Evolutionary conservation across 805 yeast genomes (phyloP).

Genomic region (Wickerhamomyces ciferrii): DNA sequence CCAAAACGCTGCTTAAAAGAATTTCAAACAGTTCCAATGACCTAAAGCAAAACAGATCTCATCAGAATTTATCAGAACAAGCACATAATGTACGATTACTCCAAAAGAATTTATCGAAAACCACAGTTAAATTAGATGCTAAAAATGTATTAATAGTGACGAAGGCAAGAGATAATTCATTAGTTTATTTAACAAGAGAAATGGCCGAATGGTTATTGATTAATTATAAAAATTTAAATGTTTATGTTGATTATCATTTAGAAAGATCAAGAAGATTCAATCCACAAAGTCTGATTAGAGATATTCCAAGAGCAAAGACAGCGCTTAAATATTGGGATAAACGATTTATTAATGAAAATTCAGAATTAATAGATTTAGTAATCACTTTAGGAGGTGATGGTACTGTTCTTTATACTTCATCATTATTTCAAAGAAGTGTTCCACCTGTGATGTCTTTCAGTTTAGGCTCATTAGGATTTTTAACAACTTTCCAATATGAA

Average conservation of each 20-base stretch:
- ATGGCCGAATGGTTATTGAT: constrained; percentile 70
- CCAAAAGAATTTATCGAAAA: constrained; percentile 64
- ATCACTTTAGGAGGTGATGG: constrained; percentile 97
- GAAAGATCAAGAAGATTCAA: constrained; percentile 60
- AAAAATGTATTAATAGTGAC: constrained; percentile 76
- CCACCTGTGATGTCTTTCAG: constrained; percentile 92
- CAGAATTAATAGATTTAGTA: constrained; percentile 63
- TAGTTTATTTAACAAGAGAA: constrained; percentile 72
- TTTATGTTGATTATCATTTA: constrained; percentile 73
- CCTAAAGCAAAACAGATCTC: constrained; percentile 54
- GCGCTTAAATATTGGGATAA: constrained; percentile 67
- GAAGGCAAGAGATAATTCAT: constrained; percentile 81
- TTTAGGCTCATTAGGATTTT: constrained; percentile 87
- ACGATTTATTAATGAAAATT: constrained; percentile 37
- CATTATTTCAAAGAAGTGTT: constrained; percentile 75
- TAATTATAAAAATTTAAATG: constrained; percentile 32
- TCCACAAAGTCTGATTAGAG: constrained; percentile 43
- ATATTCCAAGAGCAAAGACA: constrained; percentile 38
- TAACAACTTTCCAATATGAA: constrained; percentile 81
- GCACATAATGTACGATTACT: constrained; percentile 76
- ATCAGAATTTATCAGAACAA: constrained; percentile 72
- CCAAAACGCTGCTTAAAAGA: background rate
- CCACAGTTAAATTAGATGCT: constrained; percentile 67
- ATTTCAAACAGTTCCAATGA: constrained; percentile 30
- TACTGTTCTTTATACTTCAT: constrained; percentile 84